Conservation (phyloP, 2,329 filamentous ascomycete genomes). For the Ceratocystis colombiana region DNA sequence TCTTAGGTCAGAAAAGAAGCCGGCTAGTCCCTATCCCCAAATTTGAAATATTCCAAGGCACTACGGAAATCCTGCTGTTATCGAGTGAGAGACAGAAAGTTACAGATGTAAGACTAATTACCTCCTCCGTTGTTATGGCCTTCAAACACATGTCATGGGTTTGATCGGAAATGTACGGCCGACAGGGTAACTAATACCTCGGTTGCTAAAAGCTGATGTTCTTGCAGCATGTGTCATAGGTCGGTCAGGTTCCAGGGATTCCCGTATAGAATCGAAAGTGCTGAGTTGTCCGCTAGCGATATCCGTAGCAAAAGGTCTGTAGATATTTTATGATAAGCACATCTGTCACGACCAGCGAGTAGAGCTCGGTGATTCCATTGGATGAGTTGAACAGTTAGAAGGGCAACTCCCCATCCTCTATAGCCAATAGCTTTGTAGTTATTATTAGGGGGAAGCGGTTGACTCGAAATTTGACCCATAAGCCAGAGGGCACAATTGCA, state of each 20-base stretch:
- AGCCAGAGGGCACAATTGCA: constrained; percentile 48
- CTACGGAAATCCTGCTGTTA: too few species aligned
- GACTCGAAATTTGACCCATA: constrained; percentile 43
- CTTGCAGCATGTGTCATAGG: constrained; percentile 38
- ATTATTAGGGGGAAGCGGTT: constrained; percentile 34
- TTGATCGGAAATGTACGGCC: constrained; percentile 39
- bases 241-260: too few species aligned
- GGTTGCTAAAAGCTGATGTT: constrained; percentile 43
- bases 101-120: constrained; percentile 43
- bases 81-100: constrained; percentile 44
- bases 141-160: constrained; percentile 29
- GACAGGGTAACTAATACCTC: constrained; percentile 35
- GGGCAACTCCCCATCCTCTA: constrained; percentile 38
- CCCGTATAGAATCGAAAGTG: too few species aligned
- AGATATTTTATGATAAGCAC: constrained; percentile 41
- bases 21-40: too few species aligned
- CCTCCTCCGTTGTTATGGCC: constrained; percentile 33
- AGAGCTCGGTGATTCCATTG: constrained; percentile 40
- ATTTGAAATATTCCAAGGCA: too few species aligned
- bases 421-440: constrained; percentile 33
- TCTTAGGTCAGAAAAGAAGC: too few species aligned
- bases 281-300: too few species aligned
- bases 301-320: not conserved
- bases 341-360: constrained; percentile 44
- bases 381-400: constrained; percentile 42